These are phyloP conservation scores for Chalciporus piperatus DNA, from an alignment of 768 basidiomycete genomes.

Conservation along the genomic window DNA sequence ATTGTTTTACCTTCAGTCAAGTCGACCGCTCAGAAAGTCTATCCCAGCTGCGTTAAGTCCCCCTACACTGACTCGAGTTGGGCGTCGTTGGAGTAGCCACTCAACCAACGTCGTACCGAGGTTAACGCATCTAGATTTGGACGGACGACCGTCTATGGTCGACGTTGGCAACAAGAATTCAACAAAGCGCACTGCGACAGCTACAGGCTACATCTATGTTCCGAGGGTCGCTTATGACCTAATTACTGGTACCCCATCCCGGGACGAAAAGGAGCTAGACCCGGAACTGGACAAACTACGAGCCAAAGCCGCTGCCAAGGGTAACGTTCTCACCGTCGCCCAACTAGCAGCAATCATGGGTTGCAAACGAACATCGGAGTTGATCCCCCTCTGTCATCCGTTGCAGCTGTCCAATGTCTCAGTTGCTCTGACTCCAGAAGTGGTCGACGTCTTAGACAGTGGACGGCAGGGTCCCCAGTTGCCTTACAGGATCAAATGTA, in stretches of 20 bases:
- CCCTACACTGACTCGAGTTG: neutral
- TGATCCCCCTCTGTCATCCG: constrained; percentile 89
- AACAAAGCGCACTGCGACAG: constrained; percentile 70
- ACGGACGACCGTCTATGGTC: constrained; percentile 82
- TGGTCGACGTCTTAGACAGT: constrained; percentile 4
- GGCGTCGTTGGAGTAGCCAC: constrained; percentile 24
- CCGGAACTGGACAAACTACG: constrained; percentile 33
- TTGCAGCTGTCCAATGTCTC: constrained; percentile 68
- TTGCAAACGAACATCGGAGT: constrained; percentile 75
- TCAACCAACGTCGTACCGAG: constrained; percentile 4
- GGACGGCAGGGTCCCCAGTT: constrained; percentile 1
- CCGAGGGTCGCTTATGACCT: constrained; percentile 63
- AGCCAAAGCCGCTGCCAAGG: constrained; percentile 59
- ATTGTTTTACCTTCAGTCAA: neutral
- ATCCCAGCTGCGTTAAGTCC: neutral
- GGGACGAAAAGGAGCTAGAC: constrained; percentile 1
- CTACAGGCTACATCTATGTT: constrained; percentile 70
- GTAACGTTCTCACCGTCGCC: constrained; percentile 69
- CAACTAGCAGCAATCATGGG: constrained; percentile 89
- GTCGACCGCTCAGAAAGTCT: neutral
- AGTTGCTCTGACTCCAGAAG: constrained; percentile 56
- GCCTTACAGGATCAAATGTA: constrained; percentile 55
- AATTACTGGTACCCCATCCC: constrained; percentile 35
- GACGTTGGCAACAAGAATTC: constrained; percentile 63
- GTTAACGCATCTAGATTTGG: constrained; percentile 73